Evolutionary conservation across 2,329 filamentous ascomycete species (phyloP), one percentile per base, ranked within the genome.

Genomic region (Pseudogymnoascus sp.): DNA sequence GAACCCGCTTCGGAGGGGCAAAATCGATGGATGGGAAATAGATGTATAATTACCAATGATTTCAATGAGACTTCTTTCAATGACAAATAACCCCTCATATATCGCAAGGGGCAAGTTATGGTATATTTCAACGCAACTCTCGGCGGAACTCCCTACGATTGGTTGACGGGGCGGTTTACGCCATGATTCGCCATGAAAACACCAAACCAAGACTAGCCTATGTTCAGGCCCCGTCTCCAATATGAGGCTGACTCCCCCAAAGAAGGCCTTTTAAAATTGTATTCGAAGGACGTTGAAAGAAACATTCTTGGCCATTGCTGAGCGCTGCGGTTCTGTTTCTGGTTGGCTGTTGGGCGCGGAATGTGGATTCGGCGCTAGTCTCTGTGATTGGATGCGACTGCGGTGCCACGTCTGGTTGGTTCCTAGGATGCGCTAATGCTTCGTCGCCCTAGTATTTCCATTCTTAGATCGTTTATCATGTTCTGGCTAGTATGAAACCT

Each of bases 351-450:
- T 63, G 53, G 10, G 12, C 10, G 53, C 50, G 62, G 46, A 38
- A 43, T 14, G 12, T 26, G n/a, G 28, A 19, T n/a, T 24, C 38
- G 56, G 61, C 62, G 61, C 61, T 63, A 40, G 22, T 19, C 35
- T 8, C 28, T 50, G 5, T 61, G 24, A 64, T 63, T 63, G 64
- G 64, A 24, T 16, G 53, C 35, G 22, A 35, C 63, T 65, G 64
- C 64, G 65, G 61, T 37, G n/a, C 14, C n/a, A 31, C 26, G 14
- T 28, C 22, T 53, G 46, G n/a, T 53, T 53, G 46, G 46, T 11
- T 53, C n/a, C 14, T 26, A 2, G 56, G 56, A n/a, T 8, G 5
- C 37, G 16, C 56, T 46, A 22, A 14, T 11, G 24, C 11, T 26
- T 8, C 31, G 4, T n/a, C 22, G 14, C 33, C 12, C 24, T 22